Conservation (phyloP, 306 rosid species). For the Aeschynomene evenia region DNA sequence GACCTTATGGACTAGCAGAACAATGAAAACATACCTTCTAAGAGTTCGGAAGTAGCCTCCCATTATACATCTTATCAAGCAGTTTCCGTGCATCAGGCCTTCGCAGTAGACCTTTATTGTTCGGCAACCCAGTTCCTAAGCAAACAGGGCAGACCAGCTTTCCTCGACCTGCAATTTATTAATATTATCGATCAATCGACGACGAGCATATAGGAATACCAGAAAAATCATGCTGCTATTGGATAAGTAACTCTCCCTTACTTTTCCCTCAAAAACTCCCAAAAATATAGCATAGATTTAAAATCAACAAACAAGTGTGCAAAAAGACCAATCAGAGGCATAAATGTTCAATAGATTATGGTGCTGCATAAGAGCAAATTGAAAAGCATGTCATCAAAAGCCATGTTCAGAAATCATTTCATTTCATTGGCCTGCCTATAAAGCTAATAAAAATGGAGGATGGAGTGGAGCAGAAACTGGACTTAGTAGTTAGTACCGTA, state of each 20-base stretch:
- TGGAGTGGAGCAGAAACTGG: neutral
- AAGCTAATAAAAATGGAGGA: neutral
- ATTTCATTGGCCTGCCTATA: neutral
- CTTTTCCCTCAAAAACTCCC: neutral
- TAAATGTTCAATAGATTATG: neutral
- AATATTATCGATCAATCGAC: conserved; percentile 11
- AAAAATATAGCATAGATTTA: neutral
- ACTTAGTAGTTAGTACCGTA: conserved; percentile 62
- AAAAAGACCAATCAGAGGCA: neutral
- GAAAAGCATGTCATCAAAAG: conserved; percentile 13
- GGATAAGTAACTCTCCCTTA: neutral
- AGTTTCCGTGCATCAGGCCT: conserved; percentile 79
- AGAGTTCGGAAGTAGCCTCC: conserved; percentile 75
- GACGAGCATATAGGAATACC: neutral
- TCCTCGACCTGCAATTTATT: conserved; percentile 66
- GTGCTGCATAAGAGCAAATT: neutral
- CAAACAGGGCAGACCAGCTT: conserved; percentile 96
- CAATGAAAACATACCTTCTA: conserved; percentile 31
- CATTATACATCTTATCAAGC: conserved; percentile 92
- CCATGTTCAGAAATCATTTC: neutral
- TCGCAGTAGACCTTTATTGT: conserved; percentile 87
- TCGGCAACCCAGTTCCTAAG: conserved; percentile 91
- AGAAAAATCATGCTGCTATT: neutral
- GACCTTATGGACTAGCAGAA: conserved; percentile 3
- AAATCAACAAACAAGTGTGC: neutral